Evolutionary conservation across 2,329 filamentous ascomycete species (phyloP), one percentile per base, ranked within the genome.

Genomic region (Cercospora sp.): DNA sequence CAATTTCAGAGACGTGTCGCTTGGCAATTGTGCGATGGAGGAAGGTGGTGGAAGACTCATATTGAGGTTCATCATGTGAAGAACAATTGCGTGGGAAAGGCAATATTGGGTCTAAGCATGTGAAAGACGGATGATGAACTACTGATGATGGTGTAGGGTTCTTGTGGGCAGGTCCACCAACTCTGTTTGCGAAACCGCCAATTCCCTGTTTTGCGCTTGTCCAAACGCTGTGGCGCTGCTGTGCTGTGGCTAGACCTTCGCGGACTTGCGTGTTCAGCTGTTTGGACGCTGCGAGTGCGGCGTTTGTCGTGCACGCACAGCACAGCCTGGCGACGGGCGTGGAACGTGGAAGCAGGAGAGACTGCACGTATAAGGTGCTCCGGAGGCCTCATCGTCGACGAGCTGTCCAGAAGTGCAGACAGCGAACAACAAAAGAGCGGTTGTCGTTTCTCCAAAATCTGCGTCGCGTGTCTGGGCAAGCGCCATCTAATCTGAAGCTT

Each of bases 381-480:
- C 37, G 7, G 37, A 40, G 37, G 37, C 37, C 37, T 40, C 37
- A 7, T 40, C 37, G 37, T 13, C 6, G 37, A 40, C 37, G 13
- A 7, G 12, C 37, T n/a, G 37, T n/a, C 37, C 37, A 13, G 37
- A 13, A 40, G 37, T n/a, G 37, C 37, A 16, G n/a, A 40, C 37
- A 40, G 12, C 37, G 16, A 16, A 43, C 37, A 43, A n/a, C 37
- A 43, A n/a, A 43, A n/a, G 37, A 43, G 37, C 37, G 37, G 37
- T 43, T 16, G 24, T 55, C 49, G 49, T 21, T 55, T n/a, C 26
- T 26, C 18, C 49, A 24, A 28, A 55, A 55, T 28, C 49, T 28
- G 49, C 21, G 49, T 55, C 49, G 49, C 49, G 49, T 55, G 49
- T 55, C 49, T 55, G 49, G 49, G 49, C 49, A 55, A 55, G 49